A percentile compares a stretch with the other conserved stretches of the same genome.
Evolutionary conservation across 495 filamentous ascomycete species (phyloP).

Genomic region (Durotheca rogersii): DNA sequence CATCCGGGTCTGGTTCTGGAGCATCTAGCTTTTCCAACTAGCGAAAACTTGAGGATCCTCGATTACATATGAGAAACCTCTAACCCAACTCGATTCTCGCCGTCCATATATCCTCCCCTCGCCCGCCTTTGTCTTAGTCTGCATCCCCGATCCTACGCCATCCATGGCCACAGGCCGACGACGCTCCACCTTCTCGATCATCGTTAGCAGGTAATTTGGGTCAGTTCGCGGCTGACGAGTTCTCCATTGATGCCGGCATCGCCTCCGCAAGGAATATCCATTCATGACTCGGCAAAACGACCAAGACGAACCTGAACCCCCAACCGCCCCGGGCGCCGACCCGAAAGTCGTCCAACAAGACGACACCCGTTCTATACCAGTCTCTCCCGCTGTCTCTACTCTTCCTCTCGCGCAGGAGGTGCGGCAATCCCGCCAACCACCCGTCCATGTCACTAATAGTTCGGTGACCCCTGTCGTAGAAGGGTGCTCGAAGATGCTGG

Average conservation of each 20-base stretch:
- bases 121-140: slow-evolving; percentile 8
- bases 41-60: slow-evolving; percentile 11
- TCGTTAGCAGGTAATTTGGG: slow-evolving; percentile 30
- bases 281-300: slow-evolving; percentile 37
- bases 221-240: slow-evolving; percentile 26
- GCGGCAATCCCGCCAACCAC: slow-evolving; percentile 17
- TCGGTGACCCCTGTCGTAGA: slow-evolving; percentile 26
- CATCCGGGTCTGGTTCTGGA: background rate
- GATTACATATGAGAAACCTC: slow-evolving; percentile 20
- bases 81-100: slow-evolving; percentile 7
- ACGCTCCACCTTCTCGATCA: slow-evolving; percentile 24
- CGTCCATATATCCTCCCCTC: slow-evolving; percentile 14
- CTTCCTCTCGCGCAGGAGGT: slow-evolving; percentile 18
- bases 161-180: slow-evolving; percentile 29
- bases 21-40: background rate
- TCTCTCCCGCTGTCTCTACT: slow-evolving; percentile 12
- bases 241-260: slow-evolving; percentile 22
- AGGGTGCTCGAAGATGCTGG: slow-evolving; percentile 30
- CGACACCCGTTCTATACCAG: slow-evolving; percentile 25
- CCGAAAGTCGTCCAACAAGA: slow-evolving; percentile 25
- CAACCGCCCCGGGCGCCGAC: slow-evolving; percentile 22
- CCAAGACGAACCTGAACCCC: slow-evolving; percentile 25
- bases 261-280: slow-evolving; percentile 20
- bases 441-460: slow-evolving; percentile 22
- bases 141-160: slow-evolving; percentile 22